Conservation (phyloP, 371 early-diverging fungal species). For the Mortierella sp. region DNA sequence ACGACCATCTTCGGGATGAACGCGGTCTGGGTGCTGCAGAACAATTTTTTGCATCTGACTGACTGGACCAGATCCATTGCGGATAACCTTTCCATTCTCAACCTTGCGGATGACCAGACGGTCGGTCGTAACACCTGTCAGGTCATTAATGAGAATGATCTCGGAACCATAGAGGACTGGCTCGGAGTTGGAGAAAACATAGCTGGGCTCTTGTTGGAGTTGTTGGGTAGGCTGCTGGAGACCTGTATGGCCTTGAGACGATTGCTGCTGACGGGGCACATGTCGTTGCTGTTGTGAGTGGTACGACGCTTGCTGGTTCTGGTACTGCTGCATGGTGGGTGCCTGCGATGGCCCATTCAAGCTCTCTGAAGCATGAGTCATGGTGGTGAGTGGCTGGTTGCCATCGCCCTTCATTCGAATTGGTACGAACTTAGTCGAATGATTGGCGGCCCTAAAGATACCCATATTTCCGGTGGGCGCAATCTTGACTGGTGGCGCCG, state of each 20-base stretch:
- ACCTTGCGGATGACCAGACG: constrained; percentile 78
- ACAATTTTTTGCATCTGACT: constrained; percentile 85
- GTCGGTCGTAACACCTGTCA: constrained; percentile 71
- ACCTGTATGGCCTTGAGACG: not conserved
- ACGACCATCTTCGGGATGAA: constrained; percentile 41
- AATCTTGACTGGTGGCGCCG: constrained; percentile 53
- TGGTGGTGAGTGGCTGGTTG: not conserved
- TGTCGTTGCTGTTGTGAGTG: constrained; percentile 16
- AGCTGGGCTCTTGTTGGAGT: constrained; percentile 31
- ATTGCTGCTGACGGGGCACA: constrained; percentile 5
- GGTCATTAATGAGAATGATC: constrained; percentile 69
- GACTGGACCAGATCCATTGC: constrained; percentile 72
- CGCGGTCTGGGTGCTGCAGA: constrained; percentile 62
- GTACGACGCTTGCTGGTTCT: constrained; percentile 8
- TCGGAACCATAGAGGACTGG: constrained; percentile 68
- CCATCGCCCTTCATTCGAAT: constrained; percentile 50
- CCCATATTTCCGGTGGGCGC: constrained; percentile 27
- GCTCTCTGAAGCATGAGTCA: not conserved
- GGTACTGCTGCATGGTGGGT: constrained; percentile 7
- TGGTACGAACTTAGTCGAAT: constrained; percentile 48
- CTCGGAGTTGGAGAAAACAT: constrained; percentile 35
- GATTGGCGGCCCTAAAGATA: constrained; percentile 26
- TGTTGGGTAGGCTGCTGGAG: constrained; percentile 2
- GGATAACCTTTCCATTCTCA: constrained; percentile 73
- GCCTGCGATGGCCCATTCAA: not conserved